Evolutionary conservation across 345 rosid species (phyloP).

Genomic region (Gossypium raimondii): DNA sequence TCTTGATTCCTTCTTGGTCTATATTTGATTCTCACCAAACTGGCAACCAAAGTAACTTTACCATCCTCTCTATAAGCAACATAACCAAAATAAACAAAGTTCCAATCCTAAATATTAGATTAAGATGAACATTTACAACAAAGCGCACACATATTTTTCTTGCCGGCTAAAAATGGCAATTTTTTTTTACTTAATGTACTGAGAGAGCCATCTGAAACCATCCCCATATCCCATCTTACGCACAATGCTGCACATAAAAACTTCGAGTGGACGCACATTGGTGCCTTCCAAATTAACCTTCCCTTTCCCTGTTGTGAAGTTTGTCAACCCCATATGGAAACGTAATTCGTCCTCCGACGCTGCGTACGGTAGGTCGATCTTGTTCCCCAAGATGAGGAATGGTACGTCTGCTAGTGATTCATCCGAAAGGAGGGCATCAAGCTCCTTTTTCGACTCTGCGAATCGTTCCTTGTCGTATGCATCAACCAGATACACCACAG

Average conservation of each 20-base stretch:
- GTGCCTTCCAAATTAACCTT: slow-evolving; percentile 36
- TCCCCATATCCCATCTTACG: slow-evolving; percentile 57
- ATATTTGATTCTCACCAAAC: too few relatives aligned
- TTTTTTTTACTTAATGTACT: slow-evolving; percentile 17
- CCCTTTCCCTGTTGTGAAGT: slow-evolving; percentile 72
- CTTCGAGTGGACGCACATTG: slow-evolving; percentile 60
- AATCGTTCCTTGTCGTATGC: slow-evolving; percentile 69
- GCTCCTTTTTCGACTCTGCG: slow-evolving; percentile 60
- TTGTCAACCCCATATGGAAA: slow-evolving; percentile 52
- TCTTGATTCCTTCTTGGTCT: too few relatives aligned
- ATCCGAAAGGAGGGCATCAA: slow-evolving; percentile 67
- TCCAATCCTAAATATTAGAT: not conserved
- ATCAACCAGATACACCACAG: slow-evolving; percentile 70
- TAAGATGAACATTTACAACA: not conserved
- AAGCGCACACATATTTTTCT: not conserved
- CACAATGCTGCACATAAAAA: slow-evolving; percentile 81
- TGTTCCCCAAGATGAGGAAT: slow-evolving; percentile 70
- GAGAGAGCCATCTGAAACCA: slow-evolving; percentile 77
- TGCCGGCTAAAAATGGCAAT: not conserved
- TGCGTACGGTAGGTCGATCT: slow-evolving; percentile 70
- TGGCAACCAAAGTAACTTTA: too few relatives aligned
- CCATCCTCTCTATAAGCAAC: not conserved
- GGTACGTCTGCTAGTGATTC: slow-evolving; percentile 60
- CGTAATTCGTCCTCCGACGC: slow-evolving; percentile 64
- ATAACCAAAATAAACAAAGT: not conserved